A percentile compares a stretch with the other conserved stretches of the same genome.
phyloP scores from a whole-genome alignment of 2,329 filamentous ascomycete genomes.

The Sporothrix globosa region DNA sequence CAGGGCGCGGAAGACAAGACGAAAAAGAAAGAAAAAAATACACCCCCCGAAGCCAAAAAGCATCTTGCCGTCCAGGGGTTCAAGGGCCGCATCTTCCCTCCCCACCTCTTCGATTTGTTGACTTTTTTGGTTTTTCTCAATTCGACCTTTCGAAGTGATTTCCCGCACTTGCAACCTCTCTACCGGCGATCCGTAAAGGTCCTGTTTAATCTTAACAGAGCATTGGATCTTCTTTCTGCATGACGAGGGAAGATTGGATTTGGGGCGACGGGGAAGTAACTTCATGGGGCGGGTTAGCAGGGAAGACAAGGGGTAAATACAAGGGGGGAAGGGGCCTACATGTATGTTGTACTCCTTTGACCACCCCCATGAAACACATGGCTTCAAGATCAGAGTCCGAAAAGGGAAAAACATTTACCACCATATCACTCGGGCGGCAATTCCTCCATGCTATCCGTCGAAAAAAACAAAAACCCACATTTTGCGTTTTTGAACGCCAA shows the following conservation, averaged over 20 bases:
- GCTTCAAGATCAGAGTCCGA: conserved; percentile 22
- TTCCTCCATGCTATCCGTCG: conserved; percentile 11
- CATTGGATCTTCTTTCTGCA: not conserved
- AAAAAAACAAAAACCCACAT: conserved; percentile 7
- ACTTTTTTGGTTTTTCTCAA: not conserved
- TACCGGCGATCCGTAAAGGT: conserved; percentile 14
- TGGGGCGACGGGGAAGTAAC: conserved; percentile 1
- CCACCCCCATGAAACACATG: conserved; percentile 27
- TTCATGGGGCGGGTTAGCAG: not conserved
- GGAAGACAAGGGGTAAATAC: not conserved
- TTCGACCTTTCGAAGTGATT: not conserved
- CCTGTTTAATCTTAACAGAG: conserved; percentile 20
- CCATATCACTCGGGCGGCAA: conserved; percentile 7
- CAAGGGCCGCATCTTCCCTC: not conserved
- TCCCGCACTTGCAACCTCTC: not conserved
- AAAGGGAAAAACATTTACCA: not conserved
- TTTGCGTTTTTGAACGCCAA: not conserved
- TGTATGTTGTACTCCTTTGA: not conserved
- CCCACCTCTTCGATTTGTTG: not conserved
- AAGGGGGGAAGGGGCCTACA: not conserved
- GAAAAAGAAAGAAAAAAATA: not conserved
- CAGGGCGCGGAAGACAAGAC: conserved; percentile 16
- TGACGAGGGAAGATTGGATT: not conserved
- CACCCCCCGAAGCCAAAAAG: not conserved
- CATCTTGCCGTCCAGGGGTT: conserved; percentile 16